These are phyloP conservation scores for Claviceps quebecensis DNA, from an alignment of 2,329 filamentous ascomycete species.

Conservation along the genomic window DNA sequence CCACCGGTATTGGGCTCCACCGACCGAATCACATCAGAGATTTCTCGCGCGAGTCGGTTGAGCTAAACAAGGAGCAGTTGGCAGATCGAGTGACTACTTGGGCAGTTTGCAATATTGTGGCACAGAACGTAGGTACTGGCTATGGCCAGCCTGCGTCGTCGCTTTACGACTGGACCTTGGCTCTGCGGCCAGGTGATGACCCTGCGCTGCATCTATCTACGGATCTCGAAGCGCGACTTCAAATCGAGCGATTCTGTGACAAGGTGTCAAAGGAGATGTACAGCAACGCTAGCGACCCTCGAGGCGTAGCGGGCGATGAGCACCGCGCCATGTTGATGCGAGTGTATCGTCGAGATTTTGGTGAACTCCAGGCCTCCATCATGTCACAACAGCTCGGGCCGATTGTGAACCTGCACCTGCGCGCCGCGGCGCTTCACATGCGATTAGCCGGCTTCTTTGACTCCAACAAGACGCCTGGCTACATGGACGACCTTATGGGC, in stretches of 20 bases:
- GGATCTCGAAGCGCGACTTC: constrained; percentile 53
- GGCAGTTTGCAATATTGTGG: constrained; percentile 76
- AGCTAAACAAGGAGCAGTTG: constrained; percentile 65
- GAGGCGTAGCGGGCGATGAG: constrained; percentile 54
- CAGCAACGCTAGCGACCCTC: constrained; percentile 59
- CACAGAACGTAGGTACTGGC: constrained; percentile 68
- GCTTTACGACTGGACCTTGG: constrained; percentile 62
- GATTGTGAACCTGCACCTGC: constrained; percentile 51
- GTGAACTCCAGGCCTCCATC: constrained; percentile 47
- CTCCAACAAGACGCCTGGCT: constrained; percentile 55
- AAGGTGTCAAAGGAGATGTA: constrained; percentile 70
- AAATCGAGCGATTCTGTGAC: constrained; percentile 62
- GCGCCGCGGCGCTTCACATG: constrained; percentile 60
- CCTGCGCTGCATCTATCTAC: constrained; percentile 43
- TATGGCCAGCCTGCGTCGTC: constrained; percentile 71
- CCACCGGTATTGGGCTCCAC: constrained; percentile 70
- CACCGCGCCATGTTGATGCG: constrained; percentile 52
- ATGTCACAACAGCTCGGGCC: constrained; percentile 43
- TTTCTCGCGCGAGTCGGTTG: constrained; percentile 61
- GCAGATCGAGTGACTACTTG: constrained; percentile 67
- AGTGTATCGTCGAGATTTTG: constrained; percentile 50
- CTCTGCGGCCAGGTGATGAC: constrained; percentile 43
- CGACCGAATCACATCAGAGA: constrained; percentile 71
- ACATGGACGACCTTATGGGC: constrained; percentile 60
- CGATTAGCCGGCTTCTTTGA: constrained; percentile 72